Conservation (phyloP, 2,329 filamentous ascomycete species). For the Fusarium musae region DNA sequence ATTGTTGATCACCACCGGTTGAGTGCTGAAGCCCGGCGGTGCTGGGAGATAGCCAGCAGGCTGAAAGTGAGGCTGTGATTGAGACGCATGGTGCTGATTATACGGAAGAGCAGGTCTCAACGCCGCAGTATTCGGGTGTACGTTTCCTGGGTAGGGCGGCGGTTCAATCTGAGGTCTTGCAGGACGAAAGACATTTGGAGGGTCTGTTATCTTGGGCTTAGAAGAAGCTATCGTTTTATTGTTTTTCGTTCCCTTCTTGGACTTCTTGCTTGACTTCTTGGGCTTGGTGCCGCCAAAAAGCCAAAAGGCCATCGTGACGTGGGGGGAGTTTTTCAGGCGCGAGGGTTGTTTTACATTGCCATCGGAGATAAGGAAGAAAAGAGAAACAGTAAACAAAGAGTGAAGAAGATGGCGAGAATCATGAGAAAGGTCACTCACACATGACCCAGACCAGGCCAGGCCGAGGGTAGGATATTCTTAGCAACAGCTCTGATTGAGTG, state of each 20-base stretch:
- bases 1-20: slow-evolving; percentile 62
- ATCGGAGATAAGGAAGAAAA: not conserved
- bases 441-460: slow-evolving; percentile 7
- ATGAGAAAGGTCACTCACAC: slow-evolving; percentile 21
- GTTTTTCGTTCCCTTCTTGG: slow-evolving; percentile 3
- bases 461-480: slow-evolving; percentile 37
- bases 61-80: slow-evolving; percentile 40
- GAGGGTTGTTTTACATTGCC: not conserved
- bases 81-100: slow-evolving; percentile 34
- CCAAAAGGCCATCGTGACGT: not conserved
- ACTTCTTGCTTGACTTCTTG: slow-evolving; percentile 7
- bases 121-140: not conserved
- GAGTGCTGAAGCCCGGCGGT: slow-evolving; percentile 43
- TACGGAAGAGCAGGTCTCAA: slow-evolving; percentile 22
- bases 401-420: slow-evolving; percentile 18
- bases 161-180: not conserved
- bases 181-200: slow-evolving; percentile 13
- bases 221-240: not conserved
- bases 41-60: slow-evolving; percentile 40
- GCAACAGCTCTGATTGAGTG: slow-evolving; percentile 25
- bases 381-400: slow-evolving; percentile 4
- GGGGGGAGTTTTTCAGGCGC: not conserved
- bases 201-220: slow-evolving; percentile 17
- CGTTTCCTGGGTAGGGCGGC: not conserved
- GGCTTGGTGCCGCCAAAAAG: not conserved